Percentiles rank a stretch among this genome's conserved stretches.
Evolutionary conservation across 169 alveolate species (phyloP).

Genomic region (Plasmodium relictum): DNA sequence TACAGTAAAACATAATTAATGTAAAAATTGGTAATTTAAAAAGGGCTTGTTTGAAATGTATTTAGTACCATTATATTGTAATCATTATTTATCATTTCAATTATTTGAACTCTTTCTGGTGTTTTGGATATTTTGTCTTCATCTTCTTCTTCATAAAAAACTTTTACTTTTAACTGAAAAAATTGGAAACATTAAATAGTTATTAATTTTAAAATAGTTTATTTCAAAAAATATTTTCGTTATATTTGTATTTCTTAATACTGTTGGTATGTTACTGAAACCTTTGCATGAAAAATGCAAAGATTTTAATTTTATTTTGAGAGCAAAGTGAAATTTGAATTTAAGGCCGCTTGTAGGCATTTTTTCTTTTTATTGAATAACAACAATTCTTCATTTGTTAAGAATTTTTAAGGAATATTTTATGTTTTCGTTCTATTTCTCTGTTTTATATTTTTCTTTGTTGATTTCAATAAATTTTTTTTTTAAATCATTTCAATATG

Average conservation of each 20-base stretch:
- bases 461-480: background rate
- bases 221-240: constrained; percentile 5
- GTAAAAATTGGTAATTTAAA: background rate
- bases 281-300: constrained; percentile 26
- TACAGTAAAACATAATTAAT: background rate
- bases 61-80: constrained; percentile 18
- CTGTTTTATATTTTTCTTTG: no score
- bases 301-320: constrained; percentile 47
- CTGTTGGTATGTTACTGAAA: constrained; percentile 18
- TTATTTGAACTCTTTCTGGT: constrained; percentile 32
- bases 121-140: constrained; percentile 5
- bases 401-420: background rate
- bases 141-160: constrained; percentile 56
- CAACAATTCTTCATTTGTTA: background rate
- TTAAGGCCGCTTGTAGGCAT: constrained; percentile 15
- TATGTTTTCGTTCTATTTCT: no score
- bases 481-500: no score
- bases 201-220: background rate
- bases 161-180: constrained; percentile 21
- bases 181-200: background rate
- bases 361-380: background rate
- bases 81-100: constrained; percentile 24
- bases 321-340: constrained; percentile 47
- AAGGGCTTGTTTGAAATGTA: background rate
- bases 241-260: background rate